Evolutionary conservation across 2,329 filamentous ascomycete species (phyloP).

Genomic region (Sporothrix euskadiensis): DNA sequence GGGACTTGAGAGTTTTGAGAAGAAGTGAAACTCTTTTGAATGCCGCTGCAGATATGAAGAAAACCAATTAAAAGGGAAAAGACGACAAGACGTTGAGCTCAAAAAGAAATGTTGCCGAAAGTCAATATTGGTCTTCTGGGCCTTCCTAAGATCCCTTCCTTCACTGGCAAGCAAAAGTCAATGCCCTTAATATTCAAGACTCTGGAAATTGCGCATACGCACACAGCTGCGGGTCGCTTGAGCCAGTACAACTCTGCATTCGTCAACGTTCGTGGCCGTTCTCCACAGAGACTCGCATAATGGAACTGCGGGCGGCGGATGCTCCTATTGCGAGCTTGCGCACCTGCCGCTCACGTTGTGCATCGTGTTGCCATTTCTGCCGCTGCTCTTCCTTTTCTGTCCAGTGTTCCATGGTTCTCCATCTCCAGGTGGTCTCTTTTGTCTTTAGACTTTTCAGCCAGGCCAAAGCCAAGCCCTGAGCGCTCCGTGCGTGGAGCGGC

Average conservation of each 20-base stretch:
- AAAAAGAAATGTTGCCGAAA: background rate
- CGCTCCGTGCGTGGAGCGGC: constrained; percentile 11
- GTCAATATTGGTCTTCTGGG: background rate
- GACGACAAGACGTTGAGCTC: background rate
- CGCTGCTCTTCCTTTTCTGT: background rate
- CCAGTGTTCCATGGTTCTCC: constrained; percentile 12
- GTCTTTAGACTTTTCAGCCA: background rate
- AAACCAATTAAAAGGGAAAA: background rate
- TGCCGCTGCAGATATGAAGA: background rate
- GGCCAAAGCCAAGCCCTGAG: background rate
- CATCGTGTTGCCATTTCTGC: background rate
- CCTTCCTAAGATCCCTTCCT: background rate
- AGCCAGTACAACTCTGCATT: constrained; percentile 4
- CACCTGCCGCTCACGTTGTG: background rate
- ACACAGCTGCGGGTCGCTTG: constrained; percentile 1
- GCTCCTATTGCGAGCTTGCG: background rate
- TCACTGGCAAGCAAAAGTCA: background rate
- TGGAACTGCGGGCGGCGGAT: background rate
- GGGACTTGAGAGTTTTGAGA: background rate
- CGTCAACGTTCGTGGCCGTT: background rate
- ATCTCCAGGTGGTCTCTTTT: background rate
- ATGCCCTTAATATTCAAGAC: background rate
- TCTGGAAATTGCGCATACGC: constrained; percentile 9
- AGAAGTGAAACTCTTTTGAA: background rate
- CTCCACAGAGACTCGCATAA: constrained; percentile 3